phyloP scores from a whole-genome alignment of 1,284 basidiomycete species.

The Afroboletus lepidellus region DNA sequence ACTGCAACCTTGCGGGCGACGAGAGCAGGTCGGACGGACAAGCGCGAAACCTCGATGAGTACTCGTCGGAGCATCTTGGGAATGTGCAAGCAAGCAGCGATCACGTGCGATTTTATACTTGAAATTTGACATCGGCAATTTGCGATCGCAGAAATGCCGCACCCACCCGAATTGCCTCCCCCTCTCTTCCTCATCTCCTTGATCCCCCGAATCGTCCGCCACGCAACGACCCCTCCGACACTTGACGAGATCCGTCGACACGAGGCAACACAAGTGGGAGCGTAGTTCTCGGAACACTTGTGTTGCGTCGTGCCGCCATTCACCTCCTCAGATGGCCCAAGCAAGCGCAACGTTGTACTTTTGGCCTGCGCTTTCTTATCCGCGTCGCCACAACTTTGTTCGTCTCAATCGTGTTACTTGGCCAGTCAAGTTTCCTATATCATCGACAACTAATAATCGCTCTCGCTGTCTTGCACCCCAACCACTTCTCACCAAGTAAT shows the following conservation, averaged over 20 bases:
- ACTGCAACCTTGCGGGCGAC: slow-evolving; percentile 1
- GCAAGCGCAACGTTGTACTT: background rate
- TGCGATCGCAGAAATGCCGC: slow-evolving; percentile 35
- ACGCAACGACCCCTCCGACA: background rate
- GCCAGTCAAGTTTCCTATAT: background rate
- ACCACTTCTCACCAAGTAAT: background rate
- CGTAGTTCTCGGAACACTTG: slow-evolving; percentile 50
- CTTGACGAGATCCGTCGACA: slow-evolving; percentile 1
- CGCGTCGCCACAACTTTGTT: background rate
- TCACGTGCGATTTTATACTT: slow-evolving; percentile 18
- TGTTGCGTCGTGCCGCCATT: slow-evolving; percentile 19
- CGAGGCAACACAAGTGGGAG: slow-evolving; percentile 41
- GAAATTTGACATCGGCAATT: slow-evolving; percentile 13
- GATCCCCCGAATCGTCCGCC: background rate
- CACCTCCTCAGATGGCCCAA: background rate
- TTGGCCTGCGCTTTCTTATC: background rate
- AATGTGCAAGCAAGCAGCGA: background rate
- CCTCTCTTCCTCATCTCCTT: background rate
- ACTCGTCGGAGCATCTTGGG: slow-evolving; percentile 27
- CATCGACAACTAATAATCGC: background rate
- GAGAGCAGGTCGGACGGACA: slow-evolving; percentile 9
- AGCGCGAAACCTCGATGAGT: slow-evolving; percentile 17
- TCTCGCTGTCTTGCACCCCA: background rate
- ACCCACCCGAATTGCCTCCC: background rate
- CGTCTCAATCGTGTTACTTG: background rate